Evolutionary conservation across 2,329 filamentous ascomycete species (phyloP).

Genomic region (Hymenoscyphus infarciens): DNA sequence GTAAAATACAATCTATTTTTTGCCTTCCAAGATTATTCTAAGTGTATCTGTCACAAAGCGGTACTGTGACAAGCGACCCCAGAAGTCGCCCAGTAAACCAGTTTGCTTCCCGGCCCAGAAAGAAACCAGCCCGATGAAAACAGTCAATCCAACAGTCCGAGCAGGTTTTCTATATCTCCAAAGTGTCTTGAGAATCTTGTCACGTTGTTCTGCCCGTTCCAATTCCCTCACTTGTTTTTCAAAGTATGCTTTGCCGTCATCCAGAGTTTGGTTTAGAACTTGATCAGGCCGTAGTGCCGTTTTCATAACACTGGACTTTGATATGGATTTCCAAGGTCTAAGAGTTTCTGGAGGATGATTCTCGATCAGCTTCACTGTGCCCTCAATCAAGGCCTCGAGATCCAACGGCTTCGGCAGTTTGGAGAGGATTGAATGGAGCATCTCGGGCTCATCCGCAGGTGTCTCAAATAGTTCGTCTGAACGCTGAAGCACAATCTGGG

Average conservation of each 20-base stretch:
- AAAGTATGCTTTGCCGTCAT: conserved; percentile 67
- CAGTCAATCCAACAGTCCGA: conserved; percentile 57
- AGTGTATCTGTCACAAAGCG: conserved; percentile 1
- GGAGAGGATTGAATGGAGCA: conserved; percentile 83
- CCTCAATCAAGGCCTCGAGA: conserved; percentile 70
- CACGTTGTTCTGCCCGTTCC: conserved; percentile 56
- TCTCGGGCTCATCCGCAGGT: conserved; percentile 79
- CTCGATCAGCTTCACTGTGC: conserved; percentile 61
- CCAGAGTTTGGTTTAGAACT: conserved; percentile 53
- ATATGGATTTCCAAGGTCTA: conserved; percentile 68
- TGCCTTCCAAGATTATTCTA: not conserved
- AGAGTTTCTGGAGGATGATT: conserved; percentile 69
- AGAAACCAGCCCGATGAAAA: conserved; percentile 65
- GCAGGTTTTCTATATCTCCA: conserved; percentile 65
- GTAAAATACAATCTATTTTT: conserved; percentile 7
- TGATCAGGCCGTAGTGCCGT: conserved; percentile 59
- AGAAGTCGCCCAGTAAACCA: conserved; percentile 29
- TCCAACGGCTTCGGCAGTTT: conserved; percentile 81
- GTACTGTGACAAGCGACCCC: conserved; percentile 21
- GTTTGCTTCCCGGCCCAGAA: conserved; percentile 56
- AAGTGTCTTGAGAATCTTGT: conserved; percentile 48
- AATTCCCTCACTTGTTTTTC: conserved; percentile 69
- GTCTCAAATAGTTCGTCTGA: conserved; percentile 82
- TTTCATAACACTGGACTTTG: conserved; percentile 76
- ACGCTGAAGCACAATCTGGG: conserved; percentile 77